Percentiles rank a stretch among this genome's conserved stretches.
Evolutionary conservation across 2,329 filamentous ascomycete species (phyloP).

Genomic region (Elsinoe necatrix): DNA sequence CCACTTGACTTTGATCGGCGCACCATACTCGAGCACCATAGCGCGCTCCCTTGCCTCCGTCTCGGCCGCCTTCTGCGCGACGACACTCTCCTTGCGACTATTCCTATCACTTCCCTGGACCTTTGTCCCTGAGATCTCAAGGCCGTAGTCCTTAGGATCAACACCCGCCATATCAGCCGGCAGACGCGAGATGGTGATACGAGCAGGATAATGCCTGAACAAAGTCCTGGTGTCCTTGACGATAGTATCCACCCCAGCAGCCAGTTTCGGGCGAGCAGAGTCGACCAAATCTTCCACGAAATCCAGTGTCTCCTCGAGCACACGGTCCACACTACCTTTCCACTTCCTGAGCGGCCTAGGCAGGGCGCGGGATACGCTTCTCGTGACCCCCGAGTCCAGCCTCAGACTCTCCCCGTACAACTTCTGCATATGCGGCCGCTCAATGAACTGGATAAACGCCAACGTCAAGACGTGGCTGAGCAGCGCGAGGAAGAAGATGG

Average conservation of each 20-base stretch:
- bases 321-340: slow-evolving; percentile 78
- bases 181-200: slow-evolving; percentile 72
- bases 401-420: slow-evolving; percentile 80
- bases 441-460: slow-evolving; percentile 83
- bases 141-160: slow-evolving; percentile 69
- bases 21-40: slow-evolving; percentile 76
- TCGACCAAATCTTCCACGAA: slow-evolving; percentile 90
- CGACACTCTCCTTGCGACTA: slow-evolving; percentile 65
- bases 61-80: slow-evolving; percentile 57
- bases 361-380: slow-evolving; percentile 78
- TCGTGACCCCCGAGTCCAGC: slow-evolving; percentile 80
- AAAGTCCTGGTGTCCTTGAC: slow-evolving; percentile 79
- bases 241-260: slow-evolving; percentile 76
- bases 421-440: slow-evolving; percentile 97
- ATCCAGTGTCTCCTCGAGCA: slow-evolving; percentile 76
- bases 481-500: slow-evolving; percentile 79
- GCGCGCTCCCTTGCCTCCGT: slow-evolving; percentile 34
- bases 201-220: slow-evolving; percentile 81
- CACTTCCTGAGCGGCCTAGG: slow-evolving; percentile 75
- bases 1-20: slow-evolving; percentile 85
- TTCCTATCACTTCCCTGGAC: slow-evolving; percentile 43
- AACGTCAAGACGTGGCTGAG: slow-evolving; percentile 78
- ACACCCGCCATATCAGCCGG: slow-evolving; percentile 71
- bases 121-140: slow-evolving; percentile 53
- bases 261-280: slow-evolving; percentile 72